Evolutionary conservation across 169 alveolate species (phyloP).

Genomic region (Plasmodium knowlesi): DNA sequence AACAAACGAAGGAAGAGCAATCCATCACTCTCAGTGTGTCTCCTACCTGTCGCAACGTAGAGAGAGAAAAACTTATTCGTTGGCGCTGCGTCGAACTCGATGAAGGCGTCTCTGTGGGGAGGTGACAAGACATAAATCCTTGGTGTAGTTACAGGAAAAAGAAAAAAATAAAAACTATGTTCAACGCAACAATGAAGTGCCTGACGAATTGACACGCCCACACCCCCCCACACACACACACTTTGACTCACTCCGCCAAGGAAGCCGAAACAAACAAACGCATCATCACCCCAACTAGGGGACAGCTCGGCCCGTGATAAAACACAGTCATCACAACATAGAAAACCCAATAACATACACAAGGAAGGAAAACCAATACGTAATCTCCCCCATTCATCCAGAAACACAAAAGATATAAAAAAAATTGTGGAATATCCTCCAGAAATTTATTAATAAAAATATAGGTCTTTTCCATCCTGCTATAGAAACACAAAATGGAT

Average conservation of each 20-base stretch:
- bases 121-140: neutral
- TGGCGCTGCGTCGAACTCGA: conserved; percentile 51
- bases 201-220: too few species aligned
- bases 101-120: conserved; percentile 15
- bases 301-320: neutral
- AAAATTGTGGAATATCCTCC: conserved; percentile 60
- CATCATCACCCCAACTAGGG: neutral
- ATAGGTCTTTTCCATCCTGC: conserved; percentile 28
- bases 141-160: neutral
- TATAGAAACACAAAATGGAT: conserved; percentile 3
- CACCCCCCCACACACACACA: too few species aligned
- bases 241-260: conserved; percentile 11
- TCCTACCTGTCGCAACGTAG: conserved; percentile 14
- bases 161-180: too few species aligned
- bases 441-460: conserved; percentile 34
- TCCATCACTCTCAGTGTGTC: neutral
- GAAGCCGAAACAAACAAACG: conserved; percentile 1
- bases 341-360: conserved; percentile 1
- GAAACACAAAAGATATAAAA: neutral
- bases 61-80: conserved; percentile 26
- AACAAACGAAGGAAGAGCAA: neutral
- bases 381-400: conserved; percentile 24
- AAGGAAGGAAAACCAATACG: neutral
- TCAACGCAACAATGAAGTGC: neutral
- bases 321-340: neutral